Conservation (phyloP, 2,329 filamentous ascomycete species). For the Clonostachys rhizophaga region DNA sequence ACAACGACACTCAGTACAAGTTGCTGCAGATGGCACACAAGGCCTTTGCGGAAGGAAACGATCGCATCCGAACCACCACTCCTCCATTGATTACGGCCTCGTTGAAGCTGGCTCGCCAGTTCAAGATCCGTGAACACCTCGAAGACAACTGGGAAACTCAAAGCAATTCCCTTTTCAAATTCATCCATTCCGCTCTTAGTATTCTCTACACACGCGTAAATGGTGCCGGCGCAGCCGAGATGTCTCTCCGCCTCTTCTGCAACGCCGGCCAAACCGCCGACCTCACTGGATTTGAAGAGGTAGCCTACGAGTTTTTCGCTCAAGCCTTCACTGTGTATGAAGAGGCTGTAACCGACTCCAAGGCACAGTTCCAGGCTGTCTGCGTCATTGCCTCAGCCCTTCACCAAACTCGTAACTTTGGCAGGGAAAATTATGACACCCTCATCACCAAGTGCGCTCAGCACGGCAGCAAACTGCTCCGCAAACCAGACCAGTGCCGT, state of each 20-base stretch:
- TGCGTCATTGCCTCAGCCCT: slow-evolving; percentile 88
- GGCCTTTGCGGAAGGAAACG: slow-evolving; percentile 85
- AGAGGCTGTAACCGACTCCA: slow-evolving; percentile 90
- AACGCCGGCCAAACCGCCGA: slow-evolving; percentile 91
- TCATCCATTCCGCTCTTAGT: slow-evolving; percentile 85
- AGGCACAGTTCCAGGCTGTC: slow-evolving; percentile 96
- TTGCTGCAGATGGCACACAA: slow-evolving; percentile 84
- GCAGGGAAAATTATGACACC: slow-evolving; percentile 97
- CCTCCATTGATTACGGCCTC: slow-evolving; percentile 87
- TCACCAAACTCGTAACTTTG: slow-evolving; percentile 84
- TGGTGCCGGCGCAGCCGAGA: slow-evolving; percentile 71
- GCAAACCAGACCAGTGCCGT: slow-evolving; percentile 96
- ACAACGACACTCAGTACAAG: slow-evolving; percentile 93
- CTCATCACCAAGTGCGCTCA: slow-evolving; percentile 96
- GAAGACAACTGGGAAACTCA: slow-evolving; percentile 61
- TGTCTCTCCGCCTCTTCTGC: slow-evolving; percentile 85
- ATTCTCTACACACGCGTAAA: slow-evolving; percentile 84
- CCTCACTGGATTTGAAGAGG: slow-evolving; percentile 87
- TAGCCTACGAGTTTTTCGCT: slow-evolving; percentile 96
- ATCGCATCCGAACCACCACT: slow-evolving; percentile 92
- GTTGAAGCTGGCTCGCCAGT: slow-evolving; percentile 81
- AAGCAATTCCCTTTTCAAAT: slow-evolving; percentile 82
- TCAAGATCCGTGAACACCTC: slow-evolving; percentile 86
- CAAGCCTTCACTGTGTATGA: slow-evolving; percentile 98
- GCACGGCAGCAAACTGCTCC: slow-evolving; percentile 92